Percentiles rank a stretch among this genome's conserved stretches.
phyloP scores from a whole-genome alignment of 192 early-diverging fungal genomes.

The Phlyctochytrium arcticum region DNA sequence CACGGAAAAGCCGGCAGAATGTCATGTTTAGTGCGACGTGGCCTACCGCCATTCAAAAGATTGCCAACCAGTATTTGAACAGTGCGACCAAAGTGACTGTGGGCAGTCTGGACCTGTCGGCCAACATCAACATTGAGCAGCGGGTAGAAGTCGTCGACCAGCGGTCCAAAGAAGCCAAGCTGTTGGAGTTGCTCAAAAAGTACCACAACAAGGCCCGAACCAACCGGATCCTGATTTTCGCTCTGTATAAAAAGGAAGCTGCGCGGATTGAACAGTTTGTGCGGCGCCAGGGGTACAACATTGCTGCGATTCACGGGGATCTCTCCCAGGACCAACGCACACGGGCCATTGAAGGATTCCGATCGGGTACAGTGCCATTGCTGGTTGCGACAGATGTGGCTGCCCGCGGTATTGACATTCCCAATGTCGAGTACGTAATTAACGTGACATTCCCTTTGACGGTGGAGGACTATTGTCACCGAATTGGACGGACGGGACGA shows the following conservation, averaged over 20 bases:
- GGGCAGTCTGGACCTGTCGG: constrained; percentile 82
- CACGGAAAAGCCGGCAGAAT: constrained; percentile 69
- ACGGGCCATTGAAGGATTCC: constrained; percentile 75
- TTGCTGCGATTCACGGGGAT: constrained; percentile 88
- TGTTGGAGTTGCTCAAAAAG: constrained; percentile 68
- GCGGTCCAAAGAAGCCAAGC: constrained; percentile 66
- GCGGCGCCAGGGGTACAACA: constrained; percentile 71
- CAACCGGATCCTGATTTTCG: constrained; percentile 91
- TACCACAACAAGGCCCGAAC: constrained; percentile 76
- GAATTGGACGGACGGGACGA: constrained; percentile 94
- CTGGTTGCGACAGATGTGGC: constrained; percentile 95
- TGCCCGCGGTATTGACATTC: constrained; percentile 55
- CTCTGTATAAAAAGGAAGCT: constrained; percentile 95
- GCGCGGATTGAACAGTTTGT: constrained; percentile 72
- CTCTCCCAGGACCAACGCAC: constrained; percentile 79
- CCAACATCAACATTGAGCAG: constrained; percentile 81
- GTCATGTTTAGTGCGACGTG: constrained; percentile 97
- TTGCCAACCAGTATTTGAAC: constrained; percentile 77
- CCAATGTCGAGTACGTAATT: constrained; percentile 92
- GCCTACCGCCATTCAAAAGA: constrained; percentile 84
- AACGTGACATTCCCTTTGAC: constrained; percentile 97
- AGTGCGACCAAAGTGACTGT: constrained; percentile 80
- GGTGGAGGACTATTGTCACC: constrained; percentile 74
- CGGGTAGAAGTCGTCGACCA: constrained; percentile 86
- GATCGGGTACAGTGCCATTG: constrained; percentile 72